phyloP scores from a whole-genome alignment of 2,329 filamentous ascomycete genomes.

The Ascochyta lentis region DNA sequence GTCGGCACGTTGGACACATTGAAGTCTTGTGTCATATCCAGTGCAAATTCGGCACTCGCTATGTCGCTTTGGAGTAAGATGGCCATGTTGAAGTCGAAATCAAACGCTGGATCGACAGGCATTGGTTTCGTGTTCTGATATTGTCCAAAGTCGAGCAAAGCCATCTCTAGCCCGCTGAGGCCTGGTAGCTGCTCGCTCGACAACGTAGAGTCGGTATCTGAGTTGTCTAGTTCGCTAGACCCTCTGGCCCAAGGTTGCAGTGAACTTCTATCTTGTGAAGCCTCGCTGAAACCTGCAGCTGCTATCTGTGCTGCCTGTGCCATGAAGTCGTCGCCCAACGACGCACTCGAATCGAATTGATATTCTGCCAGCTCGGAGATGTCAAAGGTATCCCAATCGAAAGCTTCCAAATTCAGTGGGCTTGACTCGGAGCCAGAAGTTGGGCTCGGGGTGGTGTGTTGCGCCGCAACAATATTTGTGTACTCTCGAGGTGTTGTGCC shows the following conservation, averaged over 20 bases:
- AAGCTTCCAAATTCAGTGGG: slow-evolving; percentile 8
- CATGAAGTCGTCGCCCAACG: slow-evolving; percentile 13
- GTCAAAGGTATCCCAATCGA: slow-evolving; percentile 31
- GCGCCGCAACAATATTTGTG: slow-evolving; percentile 28
- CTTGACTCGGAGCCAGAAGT: slow-evolving; percentile 7
- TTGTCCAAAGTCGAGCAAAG: neutral
- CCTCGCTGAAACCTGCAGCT: slow-evolving; percentile 17
- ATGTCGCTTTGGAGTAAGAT: slow-evolving; percentile 17
- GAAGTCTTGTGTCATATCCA: neutral
- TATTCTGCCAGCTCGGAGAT: slow-evolving; percentile 39
- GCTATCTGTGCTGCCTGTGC: slow-evolving; percentile 14
- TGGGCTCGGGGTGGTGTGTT: slow-evolving; percentile 16
- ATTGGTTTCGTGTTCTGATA: neutral
- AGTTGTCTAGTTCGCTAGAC: neutral
- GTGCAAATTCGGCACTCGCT: neutral
- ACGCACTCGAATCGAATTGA: slow-evolving; percentile 20
- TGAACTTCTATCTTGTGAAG: slow-evolving; percentile 10
- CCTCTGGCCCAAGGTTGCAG: neutral
- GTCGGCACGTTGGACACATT: neutral
- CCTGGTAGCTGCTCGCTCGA: slow-evolving; percentile 3
- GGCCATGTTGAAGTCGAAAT: slow-evolving; percentile 15
- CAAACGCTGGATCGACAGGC: slow-evolving; percentile 4
- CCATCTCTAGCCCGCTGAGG: neutral
- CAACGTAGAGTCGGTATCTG: slow-evolving; percentile 3
- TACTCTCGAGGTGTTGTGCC: slow-evolving; percentile 61